Evolutionary conservation across 352 stramenopile species (phyloP), one percentile per base, ranked within the genome.

Genomic region (Pythium phragmitis): DNA sequence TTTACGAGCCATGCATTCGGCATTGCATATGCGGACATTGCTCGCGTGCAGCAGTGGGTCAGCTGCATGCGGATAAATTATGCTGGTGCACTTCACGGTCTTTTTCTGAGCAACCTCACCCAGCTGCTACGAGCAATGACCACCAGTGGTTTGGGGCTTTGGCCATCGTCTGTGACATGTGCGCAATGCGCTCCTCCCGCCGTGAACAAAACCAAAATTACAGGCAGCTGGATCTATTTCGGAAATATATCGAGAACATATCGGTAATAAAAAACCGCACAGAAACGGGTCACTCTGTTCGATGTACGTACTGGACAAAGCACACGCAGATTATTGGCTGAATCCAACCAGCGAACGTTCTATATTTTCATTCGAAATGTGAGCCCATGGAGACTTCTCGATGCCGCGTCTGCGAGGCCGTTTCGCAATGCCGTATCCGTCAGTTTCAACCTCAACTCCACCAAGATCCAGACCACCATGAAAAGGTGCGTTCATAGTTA

Each of bases 191-290:
- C 62, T 51, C 43, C 57, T 57, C 46, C 33, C 23, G 12, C 42
- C 26, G 2, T 28, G 56, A 55, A 51, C 63, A 47, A 26, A 65
- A 56, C 26, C 11, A 13, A 56, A 52, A 51, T 55, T 19, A 21
- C 19, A 33, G 34, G 17, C 9, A 45, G 46, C 54, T 30, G 51
- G 46, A 63, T 69, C 48, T 69, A 61, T 69, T 60, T 45, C 23
- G 8, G 57, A 54, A 55, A 65, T 60, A 56, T 61, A 60, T 34
- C 6, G 21, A 69, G 63, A 69, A 69, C 65, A 69, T 69, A 69
- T 46, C n/a, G 4, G 23, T 48, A 14, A 60, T 37, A 54, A 60
- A 65, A 52, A 51, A 34, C 19, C 19, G 41, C 21, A 30, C 48
- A 59, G 21, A 19, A 46, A 43, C 48, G 37, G 34, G 58, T 21